Percentiles rank a stretch among this genome's conserved stretches.
These are phyloP conservation scores for Juglanconis juglandina DNA, from an alignment of 2,329 filamentous ascomycete species.

Conservation along the genomic window DNA sequence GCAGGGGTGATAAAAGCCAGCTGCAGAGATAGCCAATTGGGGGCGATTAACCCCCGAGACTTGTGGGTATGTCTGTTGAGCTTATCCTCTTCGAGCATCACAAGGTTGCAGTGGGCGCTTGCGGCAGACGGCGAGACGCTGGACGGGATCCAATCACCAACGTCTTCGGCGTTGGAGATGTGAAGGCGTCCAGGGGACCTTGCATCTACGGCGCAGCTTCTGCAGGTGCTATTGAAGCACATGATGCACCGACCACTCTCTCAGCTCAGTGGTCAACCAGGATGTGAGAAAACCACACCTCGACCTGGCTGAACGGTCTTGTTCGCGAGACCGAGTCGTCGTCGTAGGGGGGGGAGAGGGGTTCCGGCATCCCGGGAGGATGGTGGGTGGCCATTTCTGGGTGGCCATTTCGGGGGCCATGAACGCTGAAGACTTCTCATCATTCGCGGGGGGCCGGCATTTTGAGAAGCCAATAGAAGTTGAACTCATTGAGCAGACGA, in stretches of 20 bases:
- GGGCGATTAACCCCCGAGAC: neutral
- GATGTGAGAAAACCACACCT: neutral
- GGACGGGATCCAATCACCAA: slow-evolving; percentile 6
- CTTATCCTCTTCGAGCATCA: slow-evolving; percentile 7
- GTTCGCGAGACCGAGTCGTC: neutral
- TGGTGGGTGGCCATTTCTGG: neutral
- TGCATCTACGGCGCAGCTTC: slow-evolving; percentile 17
- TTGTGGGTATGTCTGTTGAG: neutral
- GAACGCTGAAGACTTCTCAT: neutral
- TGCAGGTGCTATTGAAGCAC: slow-evolving; percentile 16
- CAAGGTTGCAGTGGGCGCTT: slow-evolving; percentile 14
- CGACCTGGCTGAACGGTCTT: neutral
- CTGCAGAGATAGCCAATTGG: slow-evolving; percentile 2
- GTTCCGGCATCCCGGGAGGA: neutral
- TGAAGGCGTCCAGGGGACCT: slow-evolving; percentile 22
- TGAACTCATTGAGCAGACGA: neutral
- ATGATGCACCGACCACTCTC: too few relatives aligned
- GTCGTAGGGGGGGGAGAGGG: neutral
- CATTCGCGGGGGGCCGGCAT: neutral
- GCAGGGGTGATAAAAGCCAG: slow-evolving; percentile 2
- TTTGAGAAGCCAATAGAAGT: neutral
- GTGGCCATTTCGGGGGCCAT: neutral
- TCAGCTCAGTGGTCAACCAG: slow-evolving; percentile 19
- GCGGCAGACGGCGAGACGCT: slow-evolving; percentile 14
- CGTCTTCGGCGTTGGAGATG: neutral